A percentile compares a stretch with the other conserved stretches of the same genome.
phyloP scores from a whole-genome alignment of 192 early-diverging fungal genomes.

The Podila epicladia region DNA sequence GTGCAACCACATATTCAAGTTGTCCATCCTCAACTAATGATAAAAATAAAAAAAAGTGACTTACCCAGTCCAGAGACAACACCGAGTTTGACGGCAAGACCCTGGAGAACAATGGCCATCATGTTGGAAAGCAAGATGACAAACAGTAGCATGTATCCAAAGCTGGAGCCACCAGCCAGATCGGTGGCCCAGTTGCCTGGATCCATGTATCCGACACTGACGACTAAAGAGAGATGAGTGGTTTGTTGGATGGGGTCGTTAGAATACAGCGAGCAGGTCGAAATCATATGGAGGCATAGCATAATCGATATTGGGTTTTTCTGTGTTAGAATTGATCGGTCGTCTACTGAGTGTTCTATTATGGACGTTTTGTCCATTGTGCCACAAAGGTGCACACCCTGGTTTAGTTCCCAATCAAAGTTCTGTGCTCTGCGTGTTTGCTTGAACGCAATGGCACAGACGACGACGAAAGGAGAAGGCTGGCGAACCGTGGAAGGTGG shows the following conservation, averaged over 20 bases:
- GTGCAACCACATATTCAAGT: too few species aligned
- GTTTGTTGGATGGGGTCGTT: neutral
- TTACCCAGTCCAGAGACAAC: constrained; percentile 71
- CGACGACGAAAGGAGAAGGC: too few species aligned
- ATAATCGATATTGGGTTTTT: too few species aligned
- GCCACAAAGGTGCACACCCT: too few species aligned
- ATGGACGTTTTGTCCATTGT: too few species aligned
- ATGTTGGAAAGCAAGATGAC: constrained; percentile 79
- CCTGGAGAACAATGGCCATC: constrained; percentile 81
- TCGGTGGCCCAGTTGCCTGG: constrained; percentile 92
- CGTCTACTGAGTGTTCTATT: too few species aligned
- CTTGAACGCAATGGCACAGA: too few species aligned
- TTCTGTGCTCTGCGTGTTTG: too few species aligned
- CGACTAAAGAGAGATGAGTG: constrained; percentile 24
- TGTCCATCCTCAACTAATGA: too few species aligned
- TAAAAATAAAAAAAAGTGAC: neutral
- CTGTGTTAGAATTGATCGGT: too few species aligned
- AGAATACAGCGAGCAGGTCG: neutral
- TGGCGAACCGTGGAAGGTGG: too few species aligned
- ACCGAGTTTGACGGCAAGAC: constrained; percentile 80
- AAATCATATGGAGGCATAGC: neutral
- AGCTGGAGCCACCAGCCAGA: constrained; percentile 78
- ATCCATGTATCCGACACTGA: constrained; percentile 80
- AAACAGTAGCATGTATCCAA: constrained; percentile 78
- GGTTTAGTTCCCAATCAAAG: too few species aligned